A percentile compares a stretch with the other conserved stretches of the same genome.
Conservation (phyloP, 2,329 filamentous ascomycete genomes). For the Grosmannia serpens region DNA sequence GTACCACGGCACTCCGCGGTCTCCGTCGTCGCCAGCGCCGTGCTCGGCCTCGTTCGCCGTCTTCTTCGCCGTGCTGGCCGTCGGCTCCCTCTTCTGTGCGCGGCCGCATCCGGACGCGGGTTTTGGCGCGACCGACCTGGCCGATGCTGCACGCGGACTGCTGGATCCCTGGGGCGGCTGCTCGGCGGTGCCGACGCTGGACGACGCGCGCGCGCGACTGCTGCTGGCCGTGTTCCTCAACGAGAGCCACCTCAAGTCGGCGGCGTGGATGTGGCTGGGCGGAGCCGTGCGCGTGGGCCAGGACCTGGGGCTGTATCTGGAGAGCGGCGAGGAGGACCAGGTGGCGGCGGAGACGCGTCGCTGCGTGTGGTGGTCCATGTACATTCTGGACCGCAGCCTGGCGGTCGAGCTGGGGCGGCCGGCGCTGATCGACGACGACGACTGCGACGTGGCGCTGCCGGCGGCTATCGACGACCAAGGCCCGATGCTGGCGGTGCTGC, state of each 20-base stretch:
- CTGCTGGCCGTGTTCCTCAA: slow-evolving; percentile 69
- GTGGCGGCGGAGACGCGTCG: slow-evolving; percentile 77
- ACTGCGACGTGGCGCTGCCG: slow-evolving; percentile 76
- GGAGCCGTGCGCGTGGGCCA: slow-evolving; percentile 70
- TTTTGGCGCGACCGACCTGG: slow-evolving; percentile 49
- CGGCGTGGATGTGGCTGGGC: slow-evolving; percentile 78
- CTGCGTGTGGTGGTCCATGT: slow-evolving; percentile 88
- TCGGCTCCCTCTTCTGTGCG: slow-evolving; percentile 69
- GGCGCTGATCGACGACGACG: slow-evolving; percentile 71
- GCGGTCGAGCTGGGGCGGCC: slow-evolving; percentile 73
- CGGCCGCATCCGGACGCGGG: slow-evolving; percentile 43
- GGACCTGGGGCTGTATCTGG: slow-evolving; percentile 68
- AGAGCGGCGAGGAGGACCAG: slow-evolving; percentile 32
- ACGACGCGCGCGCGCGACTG: slow-evolving; percentile 61
- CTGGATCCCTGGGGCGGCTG: slow-evolving; percentile 79
- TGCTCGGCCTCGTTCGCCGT: slow-evolving; percentile 55
- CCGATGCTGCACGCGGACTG: slow-evolving; percentile 58
- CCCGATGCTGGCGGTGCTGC: slow-evolving; percentile 65
- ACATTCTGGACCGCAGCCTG: slow-evolving; percentile 73
- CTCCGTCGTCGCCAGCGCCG: slow-evolving; percentile 17
- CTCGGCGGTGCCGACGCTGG: slow-evolving; percentile 57
- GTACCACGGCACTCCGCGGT: slow-evolving; percentile 39
- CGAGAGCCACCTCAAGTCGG: slow-evolving; percentile 77
- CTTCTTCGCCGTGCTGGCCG: slow-evolving; percentile 73
- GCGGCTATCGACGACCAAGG: slow-evolving; percentile 67